Evolutionary conservation across 345 rosid genomes (phyloP).

Genomic region (Euphorbia lathyris): DNA sequence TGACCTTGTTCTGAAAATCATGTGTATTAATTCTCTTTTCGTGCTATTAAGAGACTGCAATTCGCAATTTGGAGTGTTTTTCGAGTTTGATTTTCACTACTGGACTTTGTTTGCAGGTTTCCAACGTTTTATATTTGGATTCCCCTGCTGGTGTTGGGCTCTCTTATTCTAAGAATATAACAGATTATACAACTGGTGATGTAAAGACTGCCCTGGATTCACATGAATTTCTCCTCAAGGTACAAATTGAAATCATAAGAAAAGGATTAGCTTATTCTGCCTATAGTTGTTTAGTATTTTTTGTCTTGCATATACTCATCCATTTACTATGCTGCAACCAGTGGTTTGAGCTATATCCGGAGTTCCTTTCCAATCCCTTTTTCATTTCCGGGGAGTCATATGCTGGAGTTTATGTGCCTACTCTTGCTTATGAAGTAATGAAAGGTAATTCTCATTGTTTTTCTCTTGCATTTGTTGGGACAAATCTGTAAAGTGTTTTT

Average conservation of each 20-base stretch:
- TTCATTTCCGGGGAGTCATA: conserved; percentile 89
- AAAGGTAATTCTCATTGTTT: conserved; percentile 45
- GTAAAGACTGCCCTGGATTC: conserved; percentile 63
- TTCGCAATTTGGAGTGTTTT: background rate
- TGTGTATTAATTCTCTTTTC: background rate
- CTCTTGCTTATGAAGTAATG: conserved; percentile 64
- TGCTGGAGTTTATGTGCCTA: conserved; percentile 89
- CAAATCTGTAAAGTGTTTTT: background rate
- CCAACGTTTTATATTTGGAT: conserved; percentile 74
- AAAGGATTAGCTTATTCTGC: background rate
- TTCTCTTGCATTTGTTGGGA: conserved; percentile 8
- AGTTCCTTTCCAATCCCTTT: conserved; percentile 75
- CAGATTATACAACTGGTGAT: conserved; percentile 67
- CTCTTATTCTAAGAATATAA: conserved; percentile 56
- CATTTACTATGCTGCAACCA: conserved; percentile 27
- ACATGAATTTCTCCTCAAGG: conserved; percentile 69
- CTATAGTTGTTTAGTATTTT: background rate
- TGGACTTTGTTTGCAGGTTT: conserved; percentile 47
- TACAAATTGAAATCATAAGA: conserved; percentile 16
- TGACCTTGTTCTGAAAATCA: conserved; percentile 1
- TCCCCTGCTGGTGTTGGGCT: conserved; percentile 89
- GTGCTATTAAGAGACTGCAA: background rate
- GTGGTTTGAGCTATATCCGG: conserved; percentile 85
- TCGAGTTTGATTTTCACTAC: background rate
- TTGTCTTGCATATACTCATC: conserved; percentile 1